Percentiles rank a stretch among this genome's conserved stretches.
Evolutionary conservation across 805 yeast genomes (phyloP).

Genomic region (Starmera amethionina): DNA sequence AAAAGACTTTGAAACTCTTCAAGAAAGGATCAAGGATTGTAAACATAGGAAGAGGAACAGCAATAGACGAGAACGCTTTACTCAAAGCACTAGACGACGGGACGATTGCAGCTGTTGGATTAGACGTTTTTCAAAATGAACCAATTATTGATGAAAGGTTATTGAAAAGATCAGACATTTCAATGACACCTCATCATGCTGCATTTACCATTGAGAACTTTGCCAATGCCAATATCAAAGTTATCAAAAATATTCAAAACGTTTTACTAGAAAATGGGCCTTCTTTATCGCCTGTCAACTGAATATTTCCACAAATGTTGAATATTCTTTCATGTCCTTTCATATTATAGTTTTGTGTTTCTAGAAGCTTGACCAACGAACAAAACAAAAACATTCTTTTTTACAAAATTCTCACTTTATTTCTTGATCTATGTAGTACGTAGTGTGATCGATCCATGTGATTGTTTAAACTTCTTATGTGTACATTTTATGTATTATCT

Average conservation of each 20-base stretch:
- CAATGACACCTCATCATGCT: slow-evolving; percentile 64
- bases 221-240: slow-evolving; percentile 37
- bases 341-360: too few species aligned
- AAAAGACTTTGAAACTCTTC: slow-evolving; percentile 33
- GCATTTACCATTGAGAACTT: slow-evolving; percentile 53
- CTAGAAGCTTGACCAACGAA: too few species aligned
- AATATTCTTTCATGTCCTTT: too few species aligned
- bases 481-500: too few species aligned
- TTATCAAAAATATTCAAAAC: slow-evolving; percentile 45
- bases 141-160: slow-evolving; percentile 43
- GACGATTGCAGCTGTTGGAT: slow-evolving; percentile 53
- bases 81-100: slow-evolving; percentile 51
- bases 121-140: slow-evolving; percentile 65
- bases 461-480: too few species aligned
- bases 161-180: slow-evolving; percentile 48
- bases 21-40: slow-evolving; percentile 51
- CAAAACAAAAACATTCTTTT: too few species aligned
- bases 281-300: slow-evolving; percentile 21
- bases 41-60: slow-evolving; percentile 68
- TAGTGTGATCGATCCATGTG: too few species aligned
- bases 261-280: slow-evolving; percentile 30
- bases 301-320: background rate
- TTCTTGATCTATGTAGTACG: too few species aligned
- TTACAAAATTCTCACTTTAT: too few species aligned
- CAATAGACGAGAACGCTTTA: slow-evolving; percentile 59